Evolutionary conservation across 305 asterid genomes (phyloP).

Genomic region (Plantago lanceolata): DNA sequence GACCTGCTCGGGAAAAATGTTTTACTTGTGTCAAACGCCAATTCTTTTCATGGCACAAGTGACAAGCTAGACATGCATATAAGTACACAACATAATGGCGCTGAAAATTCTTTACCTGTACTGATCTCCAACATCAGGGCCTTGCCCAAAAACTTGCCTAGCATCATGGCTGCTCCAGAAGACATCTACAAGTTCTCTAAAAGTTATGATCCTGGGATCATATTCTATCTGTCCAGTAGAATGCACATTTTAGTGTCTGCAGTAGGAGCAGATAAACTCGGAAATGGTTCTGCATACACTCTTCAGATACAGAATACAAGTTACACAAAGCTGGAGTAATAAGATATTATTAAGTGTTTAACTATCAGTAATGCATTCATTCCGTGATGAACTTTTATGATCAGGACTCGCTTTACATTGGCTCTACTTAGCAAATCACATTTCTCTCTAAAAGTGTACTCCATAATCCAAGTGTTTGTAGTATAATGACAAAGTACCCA

Average conservation of each 20-base stretch:
- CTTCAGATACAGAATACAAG: neutral
- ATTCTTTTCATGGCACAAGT: slow-evolving; percentile 14
- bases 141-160: slow-evolving; percentile 98
- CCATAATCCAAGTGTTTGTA: no score
- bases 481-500: no score
- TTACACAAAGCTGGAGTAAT: neutral
- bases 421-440: neutral
- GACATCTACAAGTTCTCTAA: slow-evolving; percentile 77
- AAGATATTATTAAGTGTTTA: neutral
- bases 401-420: neutral
- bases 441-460: no score
- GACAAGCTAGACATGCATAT: slow-evolving; percentile 1
- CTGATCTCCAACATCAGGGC: slow-evolving; percentile 96
- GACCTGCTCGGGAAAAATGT: slow-evolving; percentile 50
- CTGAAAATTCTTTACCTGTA: slow-evolving; percentile 55
- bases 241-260: neutral
- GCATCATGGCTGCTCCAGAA: slow-evolving; percentile 90
- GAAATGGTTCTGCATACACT: neutral
- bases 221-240: slow-evolving; percentile 65
- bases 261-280: neutral
- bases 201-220: slow-evolving; percentile 57
- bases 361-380: neutral
- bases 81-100: slow-evolving; percentile 13
- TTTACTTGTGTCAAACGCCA: slow-evolving; percentile 22
- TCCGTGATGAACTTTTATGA: neutral